Evolutionary conservation across 352 stramenopile genomes (phyloP).

Genomic region (Globisporangium ultimum): DNA sequence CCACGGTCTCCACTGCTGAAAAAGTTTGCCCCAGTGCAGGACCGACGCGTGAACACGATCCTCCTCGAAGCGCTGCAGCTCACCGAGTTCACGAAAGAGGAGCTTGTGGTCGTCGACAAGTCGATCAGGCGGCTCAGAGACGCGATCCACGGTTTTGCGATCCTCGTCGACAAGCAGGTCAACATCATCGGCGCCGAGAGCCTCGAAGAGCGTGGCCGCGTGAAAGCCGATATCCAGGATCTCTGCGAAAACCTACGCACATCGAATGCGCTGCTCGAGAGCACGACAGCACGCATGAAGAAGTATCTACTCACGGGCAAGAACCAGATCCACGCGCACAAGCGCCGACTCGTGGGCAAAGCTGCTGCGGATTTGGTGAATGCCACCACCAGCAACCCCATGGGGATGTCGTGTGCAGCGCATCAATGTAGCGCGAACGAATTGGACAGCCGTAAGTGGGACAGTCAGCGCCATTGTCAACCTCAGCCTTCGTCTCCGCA

Average conservation of each 20-base stretch:
- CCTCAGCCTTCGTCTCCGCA: too few species aligned
- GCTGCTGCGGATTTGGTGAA: constrained; percentile 18
- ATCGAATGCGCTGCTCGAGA: constrained; percentile 50
- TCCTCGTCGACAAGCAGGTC: constrained; percentile 77
- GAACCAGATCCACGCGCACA: constrained; percentile 55
- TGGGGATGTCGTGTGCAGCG: constrained; percentile 1
- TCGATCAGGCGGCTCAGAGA: constrained; percentile 55
- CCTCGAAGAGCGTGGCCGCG: constrained; percentile 36
- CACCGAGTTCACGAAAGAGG: constrained; percentile 55
- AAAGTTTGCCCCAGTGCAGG: constrained; percentile 55
- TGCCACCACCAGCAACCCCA: constrained; percentile 3
- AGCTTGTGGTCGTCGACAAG: constrained; percentile 50
- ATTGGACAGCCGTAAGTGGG: neutral
- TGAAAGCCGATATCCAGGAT: constrained; percentile 63
- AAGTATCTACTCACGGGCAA: constrained; percentile 38
- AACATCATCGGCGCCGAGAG: constrained; percentile 51
- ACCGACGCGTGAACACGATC: constrained; percentile 52
- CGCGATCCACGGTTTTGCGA: constrained; percentile 56
- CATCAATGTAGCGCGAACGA: constrained; percentile 11
- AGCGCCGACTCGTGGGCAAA: constrained; percentile 32
- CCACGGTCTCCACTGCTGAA: constrained; percentile 46
- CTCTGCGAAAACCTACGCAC: constrained; percentile 52
- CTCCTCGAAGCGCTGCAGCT: constrained; percentile 64
- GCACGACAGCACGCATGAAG: constrained; percentile 58
- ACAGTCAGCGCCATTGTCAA: too few species aligned